A percentile compares a stretch with the other conserved stretches of the same genome.
These are phyloP conservation scores for Morella rubra DNA, from an alignment of 306 rosid species.

Conservation along the genomic window DNA sequence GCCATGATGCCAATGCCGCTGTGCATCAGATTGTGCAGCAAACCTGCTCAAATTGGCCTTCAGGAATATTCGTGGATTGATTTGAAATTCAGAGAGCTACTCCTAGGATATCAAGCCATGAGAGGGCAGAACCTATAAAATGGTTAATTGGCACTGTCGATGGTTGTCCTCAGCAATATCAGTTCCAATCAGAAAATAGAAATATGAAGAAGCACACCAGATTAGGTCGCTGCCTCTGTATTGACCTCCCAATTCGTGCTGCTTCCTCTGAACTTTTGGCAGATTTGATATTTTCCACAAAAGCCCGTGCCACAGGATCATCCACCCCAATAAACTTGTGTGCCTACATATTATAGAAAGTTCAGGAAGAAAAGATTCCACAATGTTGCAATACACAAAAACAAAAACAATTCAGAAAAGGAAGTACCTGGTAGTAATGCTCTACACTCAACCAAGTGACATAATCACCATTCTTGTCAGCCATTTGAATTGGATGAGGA, in stretches of 20 bases:
- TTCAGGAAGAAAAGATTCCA: constrained; percentile 2
- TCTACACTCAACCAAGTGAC: constrained; percentile 80
- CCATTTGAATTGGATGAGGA: constrained; percentile 78
- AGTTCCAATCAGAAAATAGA: constrained; percentile 5
- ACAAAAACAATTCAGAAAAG: constrained; percentile 16
- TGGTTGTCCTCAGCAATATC: neutral
- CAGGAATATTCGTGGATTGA: neutral
- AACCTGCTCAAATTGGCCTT: neutral
- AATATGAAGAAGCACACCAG: constrained; percentile 47
- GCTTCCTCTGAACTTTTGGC: constrained; percentile 93
- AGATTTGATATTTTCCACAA: constrained; percentile 68
- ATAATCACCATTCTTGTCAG: constrained; percentile 58
- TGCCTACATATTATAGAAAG: constrained; percentile 46
- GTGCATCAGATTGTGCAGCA: neutral
- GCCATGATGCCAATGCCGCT: neutral
- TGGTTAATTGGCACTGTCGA: neutral
- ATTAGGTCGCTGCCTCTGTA: constrained; percentile 68
- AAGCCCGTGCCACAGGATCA: constrained; percentile 58
- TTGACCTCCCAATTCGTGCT: constrained; percentile 73
- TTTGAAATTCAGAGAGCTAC: neutral
- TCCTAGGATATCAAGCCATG: neutral
- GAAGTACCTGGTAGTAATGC: constrained; percentile 92
- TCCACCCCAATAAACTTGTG: constrained; percentile 69
- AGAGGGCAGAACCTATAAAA: neutral
- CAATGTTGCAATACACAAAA: constrained; percentile 11